phyloP scores from a whole-genome alignment of 2,329 filamentous ascomycete genomes.

The Beauveria varroae region DNA sequence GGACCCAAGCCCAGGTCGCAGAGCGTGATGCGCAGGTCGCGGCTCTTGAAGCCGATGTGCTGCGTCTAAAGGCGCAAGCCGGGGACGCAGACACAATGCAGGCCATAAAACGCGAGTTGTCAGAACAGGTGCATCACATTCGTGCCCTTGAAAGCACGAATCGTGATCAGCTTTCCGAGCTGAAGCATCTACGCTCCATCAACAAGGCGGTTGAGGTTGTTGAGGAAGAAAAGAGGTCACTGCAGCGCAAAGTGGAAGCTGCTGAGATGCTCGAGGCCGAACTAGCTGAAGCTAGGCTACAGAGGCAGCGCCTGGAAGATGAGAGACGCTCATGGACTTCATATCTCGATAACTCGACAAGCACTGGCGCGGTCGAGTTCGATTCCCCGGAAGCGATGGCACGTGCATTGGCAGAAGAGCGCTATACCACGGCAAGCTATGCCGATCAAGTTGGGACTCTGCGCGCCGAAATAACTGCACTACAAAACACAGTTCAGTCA shows the following conservation, averaged over 20 bases:
- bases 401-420: slow-evolving; percentile 73
- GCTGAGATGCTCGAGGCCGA: slow-evolving; percentile 69
- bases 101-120: slow-evolving; percentile 79
- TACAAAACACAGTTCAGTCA: slow-evolving; percentile 64
- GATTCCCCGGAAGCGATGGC: slow-evolving; percentile 84
- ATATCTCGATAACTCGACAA: slow-evolving; percentile 65
- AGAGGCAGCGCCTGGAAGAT: slow-evolving; percentile 80
- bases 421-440: slow-evolving; percentile 71
- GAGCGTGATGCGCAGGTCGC: slow-evolving; percentile 66
- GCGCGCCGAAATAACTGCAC: slow-evolving; percentile 70
- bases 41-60: slow-evolving; percentile 71
- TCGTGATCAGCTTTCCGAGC: slow-evolving; percentile 68
- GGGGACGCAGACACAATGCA: slow-evolving; percentile 79
- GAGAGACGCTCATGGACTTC: slow-evolving; percentile 82
- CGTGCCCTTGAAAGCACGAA: slow-evolving; percentile 74
- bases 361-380: slow-evolving; percentile 61
- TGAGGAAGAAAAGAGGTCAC: slow-evolving; percentile 83
- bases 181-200: slow-evolving; percentile 72
- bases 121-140: slow-evolving; percentile 89
- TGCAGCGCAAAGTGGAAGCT: slow-evolving; percentile 70
- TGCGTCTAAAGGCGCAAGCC: slow-evolving; percentile 77
- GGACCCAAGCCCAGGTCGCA: slow-evolving; percentile 57
- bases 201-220: slow-evolving; percentile 88
- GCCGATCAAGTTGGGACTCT: slow-evolving; percentile 72
- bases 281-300: slow-evolving; percentile 69